phyloP scores from a whole-genome alignment of 495 filamentous ascomycete genomes.

The Neurospora sp. region DNA sequence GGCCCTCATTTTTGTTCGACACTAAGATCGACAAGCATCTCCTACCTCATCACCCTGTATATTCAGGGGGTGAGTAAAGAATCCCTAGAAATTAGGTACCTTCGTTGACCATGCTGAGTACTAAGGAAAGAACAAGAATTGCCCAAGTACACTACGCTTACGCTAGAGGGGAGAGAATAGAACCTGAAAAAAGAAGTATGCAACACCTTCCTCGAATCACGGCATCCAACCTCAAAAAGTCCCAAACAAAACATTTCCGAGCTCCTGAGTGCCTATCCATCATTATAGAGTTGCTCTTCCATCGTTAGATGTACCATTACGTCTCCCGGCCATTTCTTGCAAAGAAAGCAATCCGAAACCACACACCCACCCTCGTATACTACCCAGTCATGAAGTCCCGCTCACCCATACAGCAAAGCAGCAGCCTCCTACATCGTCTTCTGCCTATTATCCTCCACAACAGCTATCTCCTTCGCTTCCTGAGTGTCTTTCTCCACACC shows the following conservation, averaged over 20 bases:
- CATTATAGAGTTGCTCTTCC: background rate
- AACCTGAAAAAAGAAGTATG: background rate
- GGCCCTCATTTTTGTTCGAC: background rate
- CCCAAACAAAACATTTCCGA: background rate
- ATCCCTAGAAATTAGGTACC: background rate
- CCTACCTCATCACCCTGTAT: background rate
- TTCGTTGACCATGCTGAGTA: background rate
- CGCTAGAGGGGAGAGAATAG: background rate
- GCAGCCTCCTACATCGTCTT: background rate
- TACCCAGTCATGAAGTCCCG: background rate
- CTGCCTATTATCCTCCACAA: background rate
- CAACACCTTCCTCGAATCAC: background rate
- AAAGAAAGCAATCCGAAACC: background rate
- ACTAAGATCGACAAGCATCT: background rate
- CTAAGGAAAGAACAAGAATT: background rate
- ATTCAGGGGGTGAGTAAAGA: background rate
- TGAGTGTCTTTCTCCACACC: conserved; percentile 34
- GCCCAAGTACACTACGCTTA: background rate
- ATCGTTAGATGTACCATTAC: background rate
- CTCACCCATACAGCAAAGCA: background rate
- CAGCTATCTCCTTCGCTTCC: background rate
- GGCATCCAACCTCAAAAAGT: background rate
- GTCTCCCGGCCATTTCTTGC: background rate
- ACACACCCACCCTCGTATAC: background rate
- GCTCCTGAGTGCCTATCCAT: background rate